Evolutionary conservation across 345 rosid species (phyloP).

Genomic region (Crucihimalaya himalaica): DNA sequence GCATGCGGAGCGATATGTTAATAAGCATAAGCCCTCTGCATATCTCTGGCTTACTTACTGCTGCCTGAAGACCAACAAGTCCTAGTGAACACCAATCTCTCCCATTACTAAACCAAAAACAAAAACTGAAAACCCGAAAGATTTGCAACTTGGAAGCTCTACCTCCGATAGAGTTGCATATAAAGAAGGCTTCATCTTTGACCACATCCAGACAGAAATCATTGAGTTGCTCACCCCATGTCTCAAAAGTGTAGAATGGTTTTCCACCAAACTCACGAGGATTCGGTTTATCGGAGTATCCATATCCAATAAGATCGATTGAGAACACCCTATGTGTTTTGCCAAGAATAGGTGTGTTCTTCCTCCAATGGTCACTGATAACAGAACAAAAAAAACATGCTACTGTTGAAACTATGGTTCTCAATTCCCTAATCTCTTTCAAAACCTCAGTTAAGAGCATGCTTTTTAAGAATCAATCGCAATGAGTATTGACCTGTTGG

Average conservation of each 20-base stretch:
- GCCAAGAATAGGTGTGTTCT: slow-evolving; percentile 78
- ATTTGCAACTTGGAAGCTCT: slow-evolving; percentile 20
- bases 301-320: slow-evolving; percentile 91
- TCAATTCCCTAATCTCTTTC: neutral
- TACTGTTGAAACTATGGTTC: neutral
- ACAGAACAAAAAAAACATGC: neutral
- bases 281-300: slow-evolving; percentile 89
- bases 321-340: slow-evolving; percentile 70
- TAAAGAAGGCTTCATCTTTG: slow-evolving; percentile 78
- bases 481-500: slow-evolving; percentile 78
- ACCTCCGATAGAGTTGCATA: slow-evolving; percentile 98
- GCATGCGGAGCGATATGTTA: slow-evolving; percentile 84
- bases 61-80: slow-evolving; percentile 92
- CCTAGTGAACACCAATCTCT: slow-evolving; percentile 47
- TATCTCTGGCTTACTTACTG: slow-evolving; percentile 62
- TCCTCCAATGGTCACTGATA: slow-evolving; percentile 85
- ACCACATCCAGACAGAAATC: slow-evolving; percentile 70
- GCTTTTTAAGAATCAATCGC: neutral
- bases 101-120: slow-evolving; percentile 10
- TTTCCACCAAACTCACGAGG: slow-evolving; percentile 61
- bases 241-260: slow-evolving; percentile 81
- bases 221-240: slow-evolving; percentile 81
- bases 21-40: slow-evolving; percentile 71
- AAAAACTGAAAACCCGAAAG: neutral
- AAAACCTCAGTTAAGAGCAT: neutral